Base-by-base conservation (phyloP, 176 grass and related monocot genomes). In the Rhipidocladum racemiflorum region DNA sequence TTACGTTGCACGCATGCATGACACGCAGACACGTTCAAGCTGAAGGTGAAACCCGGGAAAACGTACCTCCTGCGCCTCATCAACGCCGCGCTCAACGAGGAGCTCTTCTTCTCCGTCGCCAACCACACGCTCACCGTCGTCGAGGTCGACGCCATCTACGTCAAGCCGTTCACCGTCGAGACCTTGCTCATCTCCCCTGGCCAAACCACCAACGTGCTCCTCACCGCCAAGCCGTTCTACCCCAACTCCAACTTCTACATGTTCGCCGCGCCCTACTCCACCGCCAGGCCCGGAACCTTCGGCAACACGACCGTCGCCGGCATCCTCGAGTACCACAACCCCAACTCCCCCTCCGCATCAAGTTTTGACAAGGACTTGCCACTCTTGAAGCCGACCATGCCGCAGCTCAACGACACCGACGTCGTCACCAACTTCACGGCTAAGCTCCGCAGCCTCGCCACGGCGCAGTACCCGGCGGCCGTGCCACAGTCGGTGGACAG, bases 21-120 rank as follows among this genome's bases (percentile, higher is more conserved):
- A 7, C 72, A 77, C 28, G 63, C 80, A 94, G 88, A 90, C 80
- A 85, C 81, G 44, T 94, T 50, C 85, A 94, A 91, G 67, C 85
- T 91, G n/a, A 88, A 79, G 79, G 91, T 88, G 74, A 82, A 81
- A 32, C 77, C 75, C 5, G 83, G 88, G 23, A 94, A 88, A 27
- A 91, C 83, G 44, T 94, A 94, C 82, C 62, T 94, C 11, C 83
- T 94, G 24, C 91, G 91, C 45, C 79, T 94, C 68, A 84, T 94
- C 83, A 94, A 91, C 70, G 82, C 91, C 2, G 91, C 86, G 14
- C 88, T 94, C 85, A 94, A 94, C 68, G 85, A 84, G 18, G 88
- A 94, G 71, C 91, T 94, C 78, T 94, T 94, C 88, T 91, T 94
- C 91, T 80, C 82, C 74, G 27, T 94, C 50, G 91, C 91, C 62